A percentile compares a stretch with the other conserved stretches of the same genome.
These are phyloP conservation scores for Glycine tomentella DNA, from an alignment of 306 rosid genomes.

Conservation along the genomic window DNA sequence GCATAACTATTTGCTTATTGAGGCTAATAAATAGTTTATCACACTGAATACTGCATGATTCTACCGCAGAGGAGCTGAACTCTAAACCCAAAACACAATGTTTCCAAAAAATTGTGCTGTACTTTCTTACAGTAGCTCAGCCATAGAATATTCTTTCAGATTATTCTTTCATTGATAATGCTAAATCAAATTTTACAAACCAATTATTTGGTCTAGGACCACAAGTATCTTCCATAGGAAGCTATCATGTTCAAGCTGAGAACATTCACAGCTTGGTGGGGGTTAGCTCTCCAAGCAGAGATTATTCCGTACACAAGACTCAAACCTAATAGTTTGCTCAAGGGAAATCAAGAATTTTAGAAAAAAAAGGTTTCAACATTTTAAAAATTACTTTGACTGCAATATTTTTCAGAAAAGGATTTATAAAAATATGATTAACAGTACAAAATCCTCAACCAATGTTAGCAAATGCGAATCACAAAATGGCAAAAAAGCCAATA, in stretches of 20 bases:
- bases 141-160: slow-evolving; percentile 29
- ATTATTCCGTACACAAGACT: not conserved
- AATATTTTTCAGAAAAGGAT: slow-evolving; percentile 7
- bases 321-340: not conserved
- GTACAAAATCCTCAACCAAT: slow-evolving; percentile 10
- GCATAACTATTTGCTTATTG: too few relatives aligned
- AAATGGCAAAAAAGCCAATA: not conserved
- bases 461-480: not conserved
- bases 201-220: not conserved
- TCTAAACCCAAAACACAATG: slow-evolving; percentile 6
- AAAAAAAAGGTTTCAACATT: not conserved
- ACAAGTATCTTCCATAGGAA: not conserved
- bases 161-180: slow-evolving; percentile 16
- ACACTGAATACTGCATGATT: too few relatives aligned
- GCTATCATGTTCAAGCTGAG: not conserved
- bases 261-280: not conserved
- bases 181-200: slow-evolving; percentile 13
- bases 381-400: not conserved
- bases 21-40: too few relatives aligned
- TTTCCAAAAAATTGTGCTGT: slow-evolving; percentile 17
- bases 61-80: too few relatives aligned
- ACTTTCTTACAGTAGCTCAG: slow-evolving; percentile 2
- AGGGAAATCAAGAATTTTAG: not conserved
- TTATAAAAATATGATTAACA: slow-evolving; percentile 14
- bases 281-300: not conserved